Evolutionary conservation across 148 eudicot species (phyloP).

Genomic region (Dianthus caryophyllus): DNA sequence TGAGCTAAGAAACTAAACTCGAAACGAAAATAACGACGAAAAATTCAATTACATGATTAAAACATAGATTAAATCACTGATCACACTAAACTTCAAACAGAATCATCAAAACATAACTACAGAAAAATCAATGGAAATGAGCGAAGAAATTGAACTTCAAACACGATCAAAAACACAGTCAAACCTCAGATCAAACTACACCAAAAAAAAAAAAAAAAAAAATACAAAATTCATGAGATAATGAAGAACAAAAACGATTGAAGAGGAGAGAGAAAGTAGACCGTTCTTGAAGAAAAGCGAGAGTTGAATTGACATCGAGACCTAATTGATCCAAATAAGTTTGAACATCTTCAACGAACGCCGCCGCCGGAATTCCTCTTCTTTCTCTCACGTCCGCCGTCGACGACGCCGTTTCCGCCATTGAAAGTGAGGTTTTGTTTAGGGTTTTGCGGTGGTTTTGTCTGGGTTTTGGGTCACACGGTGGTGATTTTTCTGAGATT

Average conservation of each 20-base stretch:
- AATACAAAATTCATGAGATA: neutral
- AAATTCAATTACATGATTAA: neutral
- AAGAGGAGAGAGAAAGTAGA: conserved; percentile 20
- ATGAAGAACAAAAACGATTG: neutral
- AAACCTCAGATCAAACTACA: too few species aligned
- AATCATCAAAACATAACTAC: too few species aligned
- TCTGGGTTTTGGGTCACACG: neutral
- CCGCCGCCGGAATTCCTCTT: conserved; percentile 75
- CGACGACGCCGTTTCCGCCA: conserved; percentile 25
- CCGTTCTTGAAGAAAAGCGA: conserved; percentile 86
- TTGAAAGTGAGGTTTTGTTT: neutral
- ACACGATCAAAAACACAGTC: too few species aligned
- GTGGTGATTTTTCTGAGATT: neutral
- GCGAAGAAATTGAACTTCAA: too few species aligned
- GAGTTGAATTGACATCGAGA: conserved; percentile 74
- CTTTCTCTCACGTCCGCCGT: conserved; percentile 38
- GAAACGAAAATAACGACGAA: neutral
- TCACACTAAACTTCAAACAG: neutral
- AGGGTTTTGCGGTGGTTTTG: conserved; percentile 10
- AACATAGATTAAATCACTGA: neutral
- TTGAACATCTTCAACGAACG: conserved; percentile 73
- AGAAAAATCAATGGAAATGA: too few species aligned
- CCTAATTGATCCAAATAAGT: conserved; percentile 52
- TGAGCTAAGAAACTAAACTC: neutral
- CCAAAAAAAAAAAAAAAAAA: too few species aligned